Evolutionary conservation across 305 asterid genomes (phyloP), one percentile per base, ranked within the genome.

Genomic region (Lippia alba): DNA sequence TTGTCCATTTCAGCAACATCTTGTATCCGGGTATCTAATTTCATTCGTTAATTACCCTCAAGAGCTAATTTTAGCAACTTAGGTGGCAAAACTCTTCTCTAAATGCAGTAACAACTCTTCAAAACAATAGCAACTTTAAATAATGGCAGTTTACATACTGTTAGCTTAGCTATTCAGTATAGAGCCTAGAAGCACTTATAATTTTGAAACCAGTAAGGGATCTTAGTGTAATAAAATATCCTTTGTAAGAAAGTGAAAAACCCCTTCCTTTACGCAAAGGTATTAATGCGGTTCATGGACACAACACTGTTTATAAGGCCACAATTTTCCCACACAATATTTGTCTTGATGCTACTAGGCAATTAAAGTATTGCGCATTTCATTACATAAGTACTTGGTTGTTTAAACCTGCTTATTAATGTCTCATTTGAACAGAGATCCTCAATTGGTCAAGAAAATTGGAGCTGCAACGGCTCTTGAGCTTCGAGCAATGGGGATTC

Each of bases 391-490:
- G 30, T 24, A 24, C 30, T 24, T 24, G 30, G 30, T 24, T 24
- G 30, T 24, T 24, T 39, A 51, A 6, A 32, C 40, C 34, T 34
- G 44, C 18, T 19, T 18, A 18, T 44, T 32, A 30, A 4, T 40
- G 53, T 55, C 55, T 61, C 34, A 46, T 68, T 64, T 64, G 33
- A 50, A 39, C 77, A 83, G 84, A 74, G 87, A 82, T 71, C 87
- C 87, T 75, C 49, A 73, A 63, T 18, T 84, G 66, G 76, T 81
- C 59, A 82, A 74, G 76, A 79, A 39, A 71, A 84, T 84, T 60
- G 89, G 86, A 74, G 81, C 84, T 74, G 87, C 87, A 30, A 84
- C 85, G 50, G 87, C 89, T 5, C 78, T 85, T 62, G 90, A 82
- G 66, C 81, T 83, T 63, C 80, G 81, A 67, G 90, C 86, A 55